Evolutionary conservation across 1,139 yeast species (phyloP).

Genomic region (Yamadazyma triangularis): DNA sequence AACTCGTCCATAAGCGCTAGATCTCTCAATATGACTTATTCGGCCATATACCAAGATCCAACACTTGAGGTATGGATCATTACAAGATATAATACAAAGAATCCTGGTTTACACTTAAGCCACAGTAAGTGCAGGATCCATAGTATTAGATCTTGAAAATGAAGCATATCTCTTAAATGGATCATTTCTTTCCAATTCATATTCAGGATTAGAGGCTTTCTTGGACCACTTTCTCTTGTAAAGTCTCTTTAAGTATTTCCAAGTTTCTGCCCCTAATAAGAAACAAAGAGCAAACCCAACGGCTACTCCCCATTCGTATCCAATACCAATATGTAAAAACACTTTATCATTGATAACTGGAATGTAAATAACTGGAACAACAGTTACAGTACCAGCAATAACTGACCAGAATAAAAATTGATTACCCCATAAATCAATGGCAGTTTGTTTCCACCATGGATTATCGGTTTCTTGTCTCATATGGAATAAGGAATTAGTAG

Average conservation of each 20-base stretch:
- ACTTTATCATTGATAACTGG: constrained; percentile 82
- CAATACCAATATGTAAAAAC: constrained; percentile 69
- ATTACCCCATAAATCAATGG: constrained; percentile 68
- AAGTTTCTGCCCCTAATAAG: constrained; percentile 57
- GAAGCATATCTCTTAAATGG: constrained; percentile 63
- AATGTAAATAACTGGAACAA: constrained; percentile 81
- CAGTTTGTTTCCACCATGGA: constrained; percentile 53
- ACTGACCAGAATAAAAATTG: constrained; percentile 84
- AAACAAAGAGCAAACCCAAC: constrained; percentile 60
- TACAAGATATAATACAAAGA: constrained; percentile 5
- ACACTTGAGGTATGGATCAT: constrained; percentile 6
- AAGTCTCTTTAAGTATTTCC: constrained; percentile 64
- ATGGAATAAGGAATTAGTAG: constrained; percentile 66
- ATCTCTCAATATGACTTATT: constrained; percentile 2
- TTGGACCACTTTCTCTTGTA: constrained; percentile 35
- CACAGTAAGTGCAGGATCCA: constrained; percentile 14
- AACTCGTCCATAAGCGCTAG: constrained; percentile 6
- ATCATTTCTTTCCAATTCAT: constrained; percentile 58
- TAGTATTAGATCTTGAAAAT: constrained; percentile 47
- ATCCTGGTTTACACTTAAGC: constrained; percentile 1
- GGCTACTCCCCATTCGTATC: constrained; percentile 83
- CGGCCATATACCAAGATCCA: constrained; percentile 5
- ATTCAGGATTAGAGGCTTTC: constrained; percentile 53
- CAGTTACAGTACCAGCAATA: constrained; percentile 62
- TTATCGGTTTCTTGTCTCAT: constrained; percentile 69